These are phyloP conservation scores for Pichia membranifaciens DNA, from an alignment of 805 yeast genomes.

Conservation along the genomic window DNA sequence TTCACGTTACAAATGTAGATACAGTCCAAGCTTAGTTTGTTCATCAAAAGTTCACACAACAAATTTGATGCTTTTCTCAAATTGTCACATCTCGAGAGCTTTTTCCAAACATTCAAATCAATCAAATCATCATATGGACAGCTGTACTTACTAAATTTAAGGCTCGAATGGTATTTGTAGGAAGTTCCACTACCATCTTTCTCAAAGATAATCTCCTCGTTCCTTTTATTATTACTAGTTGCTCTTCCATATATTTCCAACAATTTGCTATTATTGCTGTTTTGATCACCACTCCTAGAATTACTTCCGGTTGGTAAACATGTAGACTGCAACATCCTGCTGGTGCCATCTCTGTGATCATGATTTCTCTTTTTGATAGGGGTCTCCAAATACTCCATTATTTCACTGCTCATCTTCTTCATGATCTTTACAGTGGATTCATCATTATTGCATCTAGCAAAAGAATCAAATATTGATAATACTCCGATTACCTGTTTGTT, in stretches of 20 bases:
- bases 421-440: conserved; percentile 33
- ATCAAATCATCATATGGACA: conserved; percentile 23
- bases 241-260: conserved; percentile 51
- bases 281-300: not conserved
- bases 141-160: conserved; percentile 35
- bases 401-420: conserved; percentile 34
- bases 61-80: conserved; percentile 39
- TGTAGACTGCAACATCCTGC: not conserved
- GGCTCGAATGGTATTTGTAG: conserved; percentile 44
- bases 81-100: conserved; percentile 33
- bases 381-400: conserved; percentile 36
- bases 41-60: conserved; percentile 35
- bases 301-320: not conserved
- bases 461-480: conserved; percentile 51
- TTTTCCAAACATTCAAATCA: conserved; percentile 34
- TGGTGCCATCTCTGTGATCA: not conserved
- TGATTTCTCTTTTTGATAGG: not conserved
- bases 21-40: conserved; percentile 34
- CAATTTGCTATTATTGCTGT: conserved; percentile 9
- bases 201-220: conserved; percentile 43
- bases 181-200: conserved; percentile 61
- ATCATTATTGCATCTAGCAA: conserved; percentile 34
- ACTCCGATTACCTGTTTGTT: conserved; percentile 48
- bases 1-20: conserved; percentile 49
- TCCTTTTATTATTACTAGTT: conserved; percentile 34